phyloP scores from a whole-genome alignment of 352 stramenopile genomes.

The Globisporangium ultimum region DNA sequence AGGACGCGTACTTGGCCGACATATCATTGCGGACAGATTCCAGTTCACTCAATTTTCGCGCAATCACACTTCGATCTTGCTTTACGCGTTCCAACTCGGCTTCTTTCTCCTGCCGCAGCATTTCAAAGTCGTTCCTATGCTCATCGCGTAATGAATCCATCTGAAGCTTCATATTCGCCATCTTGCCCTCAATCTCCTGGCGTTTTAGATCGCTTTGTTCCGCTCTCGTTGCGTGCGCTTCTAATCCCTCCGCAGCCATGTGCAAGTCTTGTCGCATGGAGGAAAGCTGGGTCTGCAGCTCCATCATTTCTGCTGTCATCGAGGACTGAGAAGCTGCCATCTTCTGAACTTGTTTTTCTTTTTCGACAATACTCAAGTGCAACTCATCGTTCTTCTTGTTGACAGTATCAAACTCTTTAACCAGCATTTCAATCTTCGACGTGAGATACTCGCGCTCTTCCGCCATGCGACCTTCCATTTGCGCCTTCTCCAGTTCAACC shows the following conservation, averaged over 20 bases:
- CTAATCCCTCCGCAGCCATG: constrained; percentile 62
- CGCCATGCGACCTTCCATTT: constrained; percentile 28
- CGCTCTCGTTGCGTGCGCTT: constrained; percentile 57
- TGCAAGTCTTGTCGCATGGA: constrained; percentile 62
- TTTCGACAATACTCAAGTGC: constrained; percentile 39
- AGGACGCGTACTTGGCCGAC: constrained; percentile 19
- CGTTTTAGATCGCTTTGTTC: constrained; percentile 52
- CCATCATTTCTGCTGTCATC: constrained; percentile 59
- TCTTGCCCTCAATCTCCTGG: constrained; percentile 51
- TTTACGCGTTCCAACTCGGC: constrained; percentile 44
- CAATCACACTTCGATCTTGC: constrained; percentile 25
- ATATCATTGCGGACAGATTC: constrained; percentile 28
- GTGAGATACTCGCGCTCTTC: constrained; percentile 71
- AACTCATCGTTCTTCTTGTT: constrained; percentile 39
- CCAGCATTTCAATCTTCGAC: constrained; percentile 60
- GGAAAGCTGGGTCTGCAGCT: constrained; percentile 55
- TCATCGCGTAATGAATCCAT: constrained; percentile 51
- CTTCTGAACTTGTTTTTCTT: constrained; percentile 69
- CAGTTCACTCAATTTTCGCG: constrained; percentile 21
- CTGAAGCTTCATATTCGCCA: constrained; percentile 39
- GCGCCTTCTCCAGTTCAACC: constrained; percentile 13
- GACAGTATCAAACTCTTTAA: constrained; percentile 49
- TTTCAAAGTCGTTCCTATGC: constrained; percentile 57
- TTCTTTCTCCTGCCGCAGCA: constrained; percentile 62
- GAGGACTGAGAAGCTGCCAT: constrained; percentile 57